A percentile compares a stretch with the other conserved stretches of the same genome.
These are phyloP conservation scores for Globisporangium polare DNA, from an alignment of 352 stramenopile species.

Conservation along the genomic window DNA sequence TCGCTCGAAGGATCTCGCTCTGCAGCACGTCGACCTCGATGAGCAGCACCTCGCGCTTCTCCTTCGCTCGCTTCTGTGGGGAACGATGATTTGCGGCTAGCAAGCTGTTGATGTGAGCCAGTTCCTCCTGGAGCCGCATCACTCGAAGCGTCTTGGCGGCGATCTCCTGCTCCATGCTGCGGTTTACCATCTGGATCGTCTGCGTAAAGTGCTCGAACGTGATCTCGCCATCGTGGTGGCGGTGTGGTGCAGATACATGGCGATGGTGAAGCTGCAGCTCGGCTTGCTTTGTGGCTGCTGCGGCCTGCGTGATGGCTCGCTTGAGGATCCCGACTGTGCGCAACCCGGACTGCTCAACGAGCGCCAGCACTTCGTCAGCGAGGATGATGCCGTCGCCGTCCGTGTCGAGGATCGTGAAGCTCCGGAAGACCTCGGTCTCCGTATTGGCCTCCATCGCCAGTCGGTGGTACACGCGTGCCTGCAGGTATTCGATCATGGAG, in stretches of 20 bases:
- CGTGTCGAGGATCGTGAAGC: slow-evolving; percentile 62
- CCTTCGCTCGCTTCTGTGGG: slow-evolving; percentile 10
- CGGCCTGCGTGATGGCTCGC: slow-evolving; percentile 42
- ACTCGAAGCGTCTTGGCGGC: slow-evolving; percentile 51
- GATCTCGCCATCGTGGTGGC: slow-evolving; percentile 46
- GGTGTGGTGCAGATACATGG: background rate
- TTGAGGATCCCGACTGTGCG: slow-evolving; percentile 40
- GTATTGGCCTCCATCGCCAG: slow-evolving; percentile 52
- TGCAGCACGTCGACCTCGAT: slow-evolving; percentile 62
- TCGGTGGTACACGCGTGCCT: slow-evolving; percentile 50
- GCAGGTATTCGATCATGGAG: slow-evolving; percentile 53
- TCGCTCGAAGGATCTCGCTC: slow-evolving; percentile 41
- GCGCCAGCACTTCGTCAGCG: slow-evolving; percentile 39
- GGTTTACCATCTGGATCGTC: slow-evolving; percentile 62
- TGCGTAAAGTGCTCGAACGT: slow-evolving; percentile 57
- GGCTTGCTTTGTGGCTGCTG: slow-evolving; percentile 32
- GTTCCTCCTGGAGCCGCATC: slow-evolving; percentile 36
- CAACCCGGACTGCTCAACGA: slow-evolving; percentile 50
- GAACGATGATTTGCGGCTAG: background rate
- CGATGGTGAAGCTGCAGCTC: slow-evolving; percentile 3
- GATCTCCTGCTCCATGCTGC: slow-evolving; percentile 57
- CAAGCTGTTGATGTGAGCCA: slow-evolving; percentile 10
- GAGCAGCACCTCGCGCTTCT: slow-evolving; percentile 22
- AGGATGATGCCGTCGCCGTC: slow-evolving; percentile 55
- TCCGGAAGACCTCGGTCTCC: slow-evolving; percentile 47